A percentile compares a stretch with the other conserved stretches of the same genome.
phyloP scores from a whole-genome alignment of 306 rosid genomes.

The Glycyrrhiza uralensis region DNA sequence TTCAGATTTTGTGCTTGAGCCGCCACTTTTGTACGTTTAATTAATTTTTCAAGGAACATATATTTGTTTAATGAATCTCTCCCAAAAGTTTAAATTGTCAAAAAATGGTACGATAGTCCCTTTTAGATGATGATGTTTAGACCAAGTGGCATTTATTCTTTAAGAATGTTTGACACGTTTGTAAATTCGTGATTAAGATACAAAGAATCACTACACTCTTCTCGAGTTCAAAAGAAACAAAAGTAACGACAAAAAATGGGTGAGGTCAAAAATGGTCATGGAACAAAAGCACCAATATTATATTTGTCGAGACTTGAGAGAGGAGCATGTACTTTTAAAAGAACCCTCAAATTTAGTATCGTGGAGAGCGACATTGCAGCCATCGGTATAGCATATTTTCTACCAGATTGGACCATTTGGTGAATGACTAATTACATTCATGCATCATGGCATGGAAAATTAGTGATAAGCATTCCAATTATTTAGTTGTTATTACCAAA shows the following conservation, averaged over 20 bases:
- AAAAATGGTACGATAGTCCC: neutral
- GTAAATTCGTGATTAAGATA: neutral
- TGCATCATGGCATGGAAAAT: too few relatives aligned
- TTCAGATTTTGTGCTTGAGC: neutral
- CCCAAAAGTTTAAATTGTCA: neutral
- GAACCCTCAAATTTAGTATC: neutral
- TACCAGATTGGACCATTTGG: neutral
- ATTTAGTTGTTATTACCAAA: too few relatives aligned
- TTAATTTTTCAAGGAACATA: neutral
- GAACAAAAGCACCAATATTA: constrained; percentile 4
- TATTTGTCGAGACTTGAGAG: neutral
- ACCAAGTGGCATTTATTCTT: constrained; percentile 18
- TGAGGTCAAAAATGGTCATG: constrained; percentile 14
- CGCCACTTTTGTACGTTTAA: neutral
- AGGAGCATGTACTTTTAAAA: neutral
- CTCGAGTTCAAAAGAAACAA: neutral
- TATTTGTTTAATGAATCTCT: neutral
- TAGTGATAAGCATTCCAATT: too few relatives aligned
- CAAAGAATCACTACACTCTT: too few relatives aligned
- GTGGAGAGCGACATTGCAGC: constrained; percentile 3
- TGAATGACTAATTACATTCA: constrained; percentile 21
- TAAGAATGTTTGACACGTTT: neutral
- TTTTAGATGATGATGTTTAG: neutral
- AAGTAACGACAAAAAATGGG: constrained; percentile 30
- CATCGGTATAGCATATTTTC: neutral